phyloP scores from a whole-genome alignment of 23 red algal genomes.

The Cyanidiococcus yangmingshanensis region DNA sequence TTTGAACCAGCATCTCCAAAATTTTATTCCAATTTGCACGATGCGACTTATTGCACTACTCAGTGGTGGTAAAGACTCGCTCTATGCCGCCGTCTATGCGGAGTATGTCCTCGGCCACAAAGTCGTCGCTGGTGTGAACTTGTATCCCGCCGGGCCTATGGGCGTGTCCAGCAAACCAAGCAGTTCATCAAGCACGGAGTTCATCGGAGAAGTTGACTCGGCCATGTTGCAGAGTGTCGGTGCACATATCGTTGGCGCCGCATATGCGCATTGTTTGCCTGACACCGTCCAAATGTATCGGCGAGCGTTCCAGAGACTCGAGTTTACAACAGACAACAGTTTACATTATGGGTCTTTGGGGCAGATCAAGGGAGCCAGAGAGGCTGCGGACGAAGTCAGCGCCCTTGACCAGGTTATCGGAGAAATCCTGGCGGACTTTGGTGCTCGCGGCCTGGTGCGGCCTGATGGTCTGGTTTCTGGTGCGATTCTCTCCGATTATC shows the following conservation, averaged over 20 bases:
- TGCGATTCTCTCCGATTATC: constrained; percentile 92
- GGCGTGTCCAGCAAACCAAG: background rate
- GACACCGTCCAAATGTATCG: constrained; percentile 11
- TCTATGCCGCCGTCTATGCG: constrained; percentile 39
- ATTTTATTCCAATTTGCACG: background rate
- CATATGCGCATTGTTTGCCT: constrained; percentile 30
- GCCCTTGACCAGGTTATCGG: constrained; percentile 35
- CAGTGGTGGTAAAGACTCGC: constrained; percentile 89
- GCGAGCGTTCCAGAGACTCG: constrained; percentile 2
- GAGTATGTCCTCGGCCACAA: constrained; percentile 46
- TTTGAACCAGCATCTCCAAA: constrained; percentile 3
- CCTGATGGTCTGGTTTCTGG: constrained; percentile 60
- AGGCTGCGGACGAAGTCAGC: constrained; percentile 75
- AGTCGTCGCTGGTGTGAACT: constrained; percentile 63
- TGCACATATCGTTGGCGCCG: constrained; percentile 30
- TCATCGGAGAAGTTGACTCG: constrained; percentile 51
- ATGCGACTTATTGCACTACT: constrained; percentile 48
- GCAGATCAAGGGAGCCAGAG: constrained; percentile 9
- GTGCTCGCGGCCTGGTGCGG: background rate
- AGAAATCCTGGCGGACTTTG: background rate
- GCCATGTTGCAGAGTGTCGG: constrained; percentile 91
- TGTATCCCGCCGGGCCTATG: constrained; percentile 36
- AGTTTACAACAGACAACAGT: background rate
- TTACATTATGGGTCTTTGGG: constrained; percentile 20
- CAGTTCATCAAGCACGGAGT: background rate